phyloP scores from a whole-genome alignment of 2,329 filamentous ascomycete species.

The Stachybotrys elegans region DNA sequence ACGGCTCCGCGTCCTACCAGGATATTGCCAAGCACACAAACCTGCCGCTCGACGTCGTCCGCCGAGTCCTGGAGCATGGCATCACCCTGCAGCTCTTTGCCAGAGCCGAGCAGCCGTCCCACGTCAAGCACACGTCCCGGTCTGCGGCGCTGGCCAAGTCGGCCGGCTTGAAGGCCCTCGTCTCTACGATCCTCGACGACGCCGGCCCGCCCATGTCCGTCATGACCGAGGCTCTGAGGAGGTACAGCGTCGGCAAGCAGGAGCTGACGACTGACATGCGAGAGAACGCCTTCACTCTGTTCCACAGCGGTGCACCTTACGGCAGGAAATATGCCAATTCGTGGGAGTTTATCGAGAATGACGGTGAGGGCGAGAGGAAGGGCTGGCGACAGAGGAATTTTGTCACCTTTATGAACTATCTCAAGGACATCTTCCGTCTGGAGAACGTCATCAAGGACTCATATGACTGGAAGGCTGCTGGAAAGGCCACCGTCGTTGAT shows the following conservation, averaged over 20 bases:
- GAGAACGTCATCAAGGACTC: conserved; percentile 26
- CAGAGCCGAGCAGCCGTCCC: conserved; percentile 16
- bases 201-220: conserved; percentile 30
- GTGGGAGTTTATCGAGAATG: conserved; percentile 35
- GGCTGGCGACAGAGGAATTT: conserved; percentile 34
- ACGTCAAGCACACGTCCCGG: conserved; percentile 29
- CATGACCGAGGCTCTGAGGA: conserved; percentile 25
- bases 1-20: conserved; percentile 36
- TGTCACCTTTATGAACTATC: conserved; percentile 32
- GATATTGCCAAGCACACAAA: conserved; percentile 31
- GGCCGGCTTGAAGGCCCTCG: conserved; percentile 26
- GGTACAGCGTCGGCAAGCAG: conserved; percentile 23
- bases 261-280: conserved; percentile 26
- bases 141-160: conserved; percentile 31
- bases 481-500: conserved; percentile 32
- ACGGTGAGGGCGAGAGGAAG: conserved; percentile 30
- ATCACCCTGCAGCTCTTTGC: conserved; percentile 33
- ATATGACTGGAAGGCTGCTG: conserved; percentile 30
- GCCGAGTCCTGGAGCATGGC: conserved; percentile 32
- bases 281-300: conserved; percentile 30
- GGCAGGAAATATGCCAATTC: conserved; percentile 23
- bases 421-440: conserved; percentile 33
- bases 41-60: conserved; percentile 32
- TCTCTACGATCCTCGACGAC: conserved; percentile 31
- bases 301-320: conserved; percentile 24